Percentiles rank a stretch among this genome's conserved stretches.
Conservation (phyloP, 352 stramenopile genomes). For the Globisporangium paddicum region DNA sequence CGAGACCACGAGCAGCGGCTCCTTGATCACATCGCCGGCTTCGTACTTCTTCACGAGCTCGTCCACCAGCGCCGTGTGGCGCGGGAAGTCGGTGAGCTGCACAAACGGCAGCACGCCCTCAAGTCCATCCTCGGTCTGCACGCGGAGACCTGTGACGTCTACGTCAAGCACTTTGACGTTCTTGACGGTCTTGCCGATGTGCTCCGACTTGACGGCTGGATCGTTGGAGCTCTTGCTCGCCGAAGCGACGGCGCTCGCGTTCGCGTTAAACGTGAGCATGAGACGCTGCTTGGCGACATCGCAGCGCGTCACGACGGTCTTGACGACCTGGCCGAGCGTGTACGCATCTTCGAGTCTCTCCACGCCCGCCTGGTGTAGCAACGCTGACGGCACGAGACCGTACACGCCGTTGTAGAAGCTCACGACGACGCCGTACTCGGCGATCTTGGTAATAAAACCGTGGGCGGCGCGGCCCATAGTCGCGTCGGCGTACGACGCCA, state of each 20-base stretch:
- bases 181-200: conserved; percentile 53
- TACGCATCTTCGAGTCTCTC: conserved; percentile 83
- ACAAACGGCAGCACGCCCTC: conserved; percentile 76
- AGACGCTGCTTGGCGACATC: conserved; percentile 77
- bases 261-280: conserved; percentile 83
- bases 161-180: conserved; percentile 70
- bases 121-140: conserved; percentile 71
- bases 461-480: conserved; percentile 67
- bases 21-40: conserved; percentile 44
- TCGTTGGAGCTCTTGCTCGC: conserved; percentile 3
- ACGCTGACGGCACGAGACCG: conserved; percentile 85
- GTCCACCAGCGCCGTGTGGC: conserved; percentile 71
- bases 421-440: conserved; percentile 90
- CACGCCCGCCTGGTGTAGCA: conserved; percentile 83
- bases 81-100: conserved; percentile 83
- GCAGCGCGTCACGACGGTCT: conserved; percentile 70
- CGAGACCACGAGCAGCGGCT: conserved; percentile 64
- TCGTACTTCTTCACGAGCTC: conserved; percentile 49
- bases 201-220: conserved; percentile 14
- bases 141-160: conserved; percentile 57
- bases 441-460: conserved; percentile 94
- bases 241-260: conserved; percentile 11
- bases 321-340: conserved; percentile 83
- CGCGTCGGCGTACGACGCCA: conserved; percentile 74
- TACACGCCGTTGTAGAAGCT: conserved; percentile 97